A percentile compares a stretch with the other conserved stretches of the same genome.
phyloP scores from a whole-genome alignment of 1,139 yeast species.

The Zygosaccharomyces pseudobailii region DNA sequence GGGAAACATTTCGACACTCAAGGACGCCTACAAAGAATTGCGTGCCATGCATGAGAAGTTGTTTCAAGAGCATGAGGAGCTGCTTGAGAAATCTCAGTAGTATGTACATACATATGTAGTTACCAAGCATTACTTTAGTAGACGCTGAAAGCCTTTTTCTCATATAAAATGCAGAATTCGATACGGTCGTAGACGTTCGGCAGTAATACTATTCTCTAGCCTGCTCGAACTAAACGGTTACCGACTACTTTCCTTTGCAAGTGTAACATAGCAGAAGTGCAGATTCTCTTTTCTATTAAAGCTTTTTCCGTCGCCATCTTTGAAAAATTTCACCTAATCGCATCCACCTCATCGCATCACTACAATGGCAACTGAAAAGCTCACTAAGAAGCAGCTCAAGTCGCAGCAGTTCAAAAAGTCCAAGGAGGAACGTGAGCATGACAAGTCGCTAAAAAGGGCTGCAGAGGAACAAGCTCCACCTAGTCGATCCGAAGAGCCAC shows the following conservation, averaged over 20 bases:
- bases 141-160: background rate
- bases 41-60: slow-evolving; percentile 59
- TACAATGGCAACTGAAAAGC: slow-evolving; percentile 35
- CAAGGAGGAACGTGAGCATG: slow-evolving; percentile 33
- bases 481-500: slow-evolving; percentile 35
- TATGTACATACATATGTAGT: background rate
- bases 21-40: slow-evolving; percentile 55
- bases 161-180: too few relatives aligned
- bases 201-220: too few relatives aligned
- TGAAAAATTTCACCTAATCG: slow-evolving; percentile 1
- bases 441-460: slow-evolving; percentile 25
- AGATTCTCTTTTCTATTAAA: background rate
- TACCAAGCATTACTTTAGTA: background rate
- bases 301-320: background rate
- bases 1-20: slow-evolving; percentile 45
- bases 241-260: background rate
- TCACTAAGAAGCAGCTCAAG: slow-evolving; percentile 75
- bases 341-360: slow-evolving; percentile 1
- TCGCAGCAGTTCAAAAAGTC: slow-evolving; percentile 56
- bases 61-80: slow-evolving; percentile 47
- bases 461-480: slow-evolving; percentile 25
- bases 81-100: slow-evolving; percentile 24
- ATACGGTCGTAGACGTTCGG: too few relatives aligned
- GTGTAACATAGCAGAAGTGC: background rate
- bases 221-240: too few relatives aligned